Base-by-base conservation (phyloP, 169 alveolate species). In the Eimeria acervulina region DNA sequence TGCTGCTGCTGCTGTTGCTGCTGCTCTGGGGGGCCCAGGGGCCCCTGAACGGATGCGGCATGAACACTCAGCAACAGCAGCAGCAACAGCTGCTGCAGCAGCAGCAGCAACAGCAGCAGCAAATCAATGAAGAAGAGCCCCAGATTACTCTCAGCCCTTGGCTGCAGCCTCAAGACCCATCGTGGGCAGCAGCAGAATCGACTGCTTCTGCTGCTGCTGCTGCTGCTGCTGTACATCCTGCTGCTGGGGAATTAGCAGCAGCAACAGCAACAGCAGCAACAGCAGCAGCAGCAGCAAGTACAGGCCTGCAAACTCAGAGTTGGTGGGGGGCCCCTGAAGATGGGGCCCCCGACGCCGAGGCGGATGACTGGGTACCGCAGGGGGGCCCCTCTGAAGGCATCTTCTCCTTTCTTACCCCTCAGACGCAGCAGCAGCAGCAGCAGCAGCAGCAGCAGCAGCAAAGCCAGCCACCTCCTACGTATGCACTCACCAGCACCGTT, bases 41-140 rank as follows among this genome's bases (percentile, higher is more conserved):
- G 87, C 87, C 87, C 87, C 87, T 33, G 4, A 1, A 13, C 87
- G 17, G 5, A 38, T 68, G 87, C 15, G 44, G 61, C 61, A 76
- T 76, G 87, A 21, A 76, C 61, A 76, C 33, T 19, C 87, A 36
- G 87, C 87, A 33, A 61, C 87, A 76, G 87, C 68, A 59, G 68
- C 68, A 59, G 68, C 28, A 12, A 4, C 68, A 59, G 68, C 68
- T 13, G 68, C 68, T 13, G 68, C 68, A 59, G 26, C 68, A 59
- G 68, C 68, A 3, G 68, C 68, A 13, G 68, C 68, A 15, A n/a
- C 26, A 12, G 68, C 68, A 13, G 68, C 68, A 59, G n/a, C 61
- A 38, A 19, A 36, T 31, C 87, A 40, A 38, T n/a, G 42, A 28
- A 4, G 80, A 68, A 42, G 80, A 68, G 38, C 44, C 7, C 28